A percentile compares a stretch with the other conserved stretches of the same genome.
phyloP scores from a whole-genome alignment of 176 grass and related monocot genomes.

The Raddia distichophylla region DNA sequence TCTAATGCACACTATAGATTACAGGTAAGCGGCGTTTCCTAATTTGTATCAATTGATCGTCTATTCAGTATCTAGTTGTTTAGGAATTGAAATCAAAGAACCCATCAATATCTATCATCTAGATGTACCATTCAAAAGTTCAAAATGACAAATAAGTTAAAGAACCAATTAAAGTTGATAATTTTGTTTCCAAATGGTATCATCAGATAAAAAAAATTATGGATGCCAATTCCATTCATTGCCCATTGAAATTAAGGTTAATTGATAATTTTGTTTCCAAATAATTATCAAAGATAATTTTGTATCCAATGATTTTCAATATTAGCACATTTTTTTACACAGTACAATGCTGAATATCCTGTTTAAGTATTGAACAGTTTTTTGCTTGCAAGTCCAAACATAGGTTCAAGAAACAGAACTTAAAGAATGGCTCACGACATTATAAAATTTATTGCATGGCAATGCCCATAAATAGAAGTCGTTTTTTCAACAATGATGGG shows the following conservation, averaged over 20 bases:
- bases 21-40: neutral
- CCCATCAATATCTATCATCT: neutral
- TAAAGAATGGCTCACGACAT: neutral
- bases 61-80: neutral
- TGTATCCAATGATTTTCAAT: neutral
- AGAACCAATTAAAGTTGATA: no score
- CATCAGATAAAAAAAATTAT: neutral
- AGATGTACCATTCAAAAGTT: neutral
- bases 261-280: neutral
- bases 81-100: neutral
- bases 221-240: neutral
- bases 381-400: neutral
- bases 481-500: conserved; percentile 50
- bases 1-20: neutral
- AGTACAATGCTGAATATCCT: neutral
- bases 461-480: conserved; percentile 59
- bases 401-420: neutral
- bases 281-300: neutral
- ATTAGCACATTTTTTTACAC: neutral
- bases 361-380: neutral
- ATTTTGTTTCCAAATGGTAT: neutral
- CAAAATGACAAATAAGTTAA: neutral
- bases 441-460: conserved; percentile 36
- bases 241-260: neutral
- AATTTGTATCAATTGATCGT: conserved; percentile 1